Conservation (phyloP, 2,329 filamentous ascomycete genomes). For the Thyridium curvatum region DNA sequence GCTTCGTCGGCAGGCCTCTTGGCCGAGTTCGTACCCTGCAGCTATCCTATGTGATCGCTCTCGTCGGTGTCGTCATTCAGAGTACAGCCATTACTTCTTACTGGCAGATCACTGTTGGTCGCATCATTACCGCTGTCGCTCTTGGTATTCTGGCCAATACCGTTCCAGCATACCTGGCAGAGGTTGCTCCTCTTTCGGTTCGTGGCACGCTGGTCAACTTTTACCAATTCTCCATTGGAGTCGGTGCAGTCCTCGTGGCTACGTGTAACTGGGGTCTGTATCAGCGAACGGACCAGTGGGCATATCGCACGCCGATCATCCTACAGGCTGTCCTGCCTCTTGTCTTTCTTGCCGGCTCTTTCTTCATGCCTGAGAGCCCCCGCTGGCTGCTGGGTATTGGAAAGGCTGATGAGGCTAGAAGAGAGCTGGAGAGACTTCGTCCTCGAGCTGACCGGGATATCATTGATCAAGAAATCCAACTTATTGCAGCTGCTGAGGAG, state of each 20-base stretch:
- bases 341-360: conserved; percentile 3
- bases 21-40: no score
- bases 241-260: background rate
- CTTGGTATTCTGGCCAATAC: conserved; percentile 1
- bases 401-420: conserved; percentile 3
- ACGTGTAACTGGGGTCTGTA: no score
- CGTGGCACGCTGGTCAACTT: conserved; percentile 1
- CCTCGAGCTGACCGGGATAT: no score
- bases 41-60: no score
- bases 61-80: no score
- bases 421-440: no score
- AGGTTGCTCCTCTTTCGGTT: background rate
- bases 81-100: no score
- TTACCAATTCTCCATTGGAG: background rate
- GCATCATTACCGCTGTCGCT: no score
- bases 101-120: no score
- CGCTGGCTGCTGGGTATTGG: conserved; percentile 5
- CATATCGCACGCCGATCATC: background rate
- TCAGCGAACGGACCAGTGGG: no score
- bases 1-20: no score
- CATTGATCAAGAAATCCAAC: no score
- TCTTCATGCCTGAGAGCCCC: conserved; percentile 5
- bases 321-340: conserved; percentile 2
- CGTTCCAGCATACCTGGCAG: background rate
- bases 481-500: background rate